Conservation (phyloP, 2,329 filamentous ascomycete genomes). For the Ceratocystiopsis minuta region DNA sequence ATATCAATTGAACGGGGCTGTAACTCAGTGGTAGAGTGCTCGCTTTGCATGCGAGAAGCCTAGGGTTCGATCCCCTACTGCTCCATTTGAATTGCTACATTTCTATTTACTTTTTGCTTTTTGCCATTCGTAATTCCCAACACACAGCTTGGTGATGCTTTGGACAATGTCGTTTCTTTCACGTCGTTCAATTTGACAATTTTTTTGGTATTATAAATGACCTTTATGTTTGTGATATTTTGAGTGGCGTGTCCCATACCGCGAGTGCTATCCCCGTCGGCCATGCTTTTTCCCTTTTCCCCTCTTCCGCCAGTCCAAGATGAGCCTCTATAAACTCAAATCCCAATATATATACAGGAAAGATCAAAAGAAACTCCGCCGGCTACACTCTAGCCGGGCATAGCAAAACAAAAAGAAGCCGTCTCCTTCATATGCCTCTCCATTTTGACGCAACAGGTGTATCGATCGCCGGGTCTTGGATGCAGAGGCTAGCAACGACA, state of each 20-base stretch:
- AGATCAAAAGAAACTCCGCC: too few species aligned
- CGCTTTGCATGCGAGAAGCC: conserved; percentile 17
- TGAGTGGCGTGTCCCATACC: conserved; percentile 2
- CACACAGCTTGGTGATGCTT: too few species aligned
- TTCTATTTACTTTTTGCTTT: background rate
- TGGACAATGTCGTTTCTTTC: background rate
- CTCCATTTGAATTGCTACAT: conserved; percentile 4
- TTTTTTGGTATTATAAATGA: background rate
- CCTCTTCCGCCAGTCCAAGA: background rate
- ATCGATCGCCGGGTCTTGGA: too few species aligned
- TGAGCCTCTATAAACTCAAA: too few species aligned
- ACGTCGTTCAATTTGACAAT: background rate
- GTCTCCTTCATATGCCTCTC: too few species aligned
- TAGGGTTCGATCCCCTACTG: conserved; percentile 17
- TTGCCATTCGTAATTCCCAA: background rate
- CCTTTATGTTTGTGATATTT: background rate
- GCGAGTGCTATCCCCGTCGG: background rate
- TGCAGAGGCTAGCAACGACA: too few species aligned
- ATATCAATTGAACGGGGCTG: conserved; percentile 5
- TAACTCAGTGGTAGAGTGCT: conserved; percentile 17
- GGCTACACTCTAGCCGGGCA: too few species aligned
- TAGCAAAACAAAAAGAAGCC: too few species aligned
- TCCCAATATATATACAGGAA: too few species aligned
- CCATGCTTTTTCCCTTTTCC: background rate
- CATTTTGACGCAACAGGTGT: too few species aligned